Evolutionary conservation across 2,329 filamentous ascomycete species (phyloP).

Genomic region (Neonectria neomacrospora): DNA sequence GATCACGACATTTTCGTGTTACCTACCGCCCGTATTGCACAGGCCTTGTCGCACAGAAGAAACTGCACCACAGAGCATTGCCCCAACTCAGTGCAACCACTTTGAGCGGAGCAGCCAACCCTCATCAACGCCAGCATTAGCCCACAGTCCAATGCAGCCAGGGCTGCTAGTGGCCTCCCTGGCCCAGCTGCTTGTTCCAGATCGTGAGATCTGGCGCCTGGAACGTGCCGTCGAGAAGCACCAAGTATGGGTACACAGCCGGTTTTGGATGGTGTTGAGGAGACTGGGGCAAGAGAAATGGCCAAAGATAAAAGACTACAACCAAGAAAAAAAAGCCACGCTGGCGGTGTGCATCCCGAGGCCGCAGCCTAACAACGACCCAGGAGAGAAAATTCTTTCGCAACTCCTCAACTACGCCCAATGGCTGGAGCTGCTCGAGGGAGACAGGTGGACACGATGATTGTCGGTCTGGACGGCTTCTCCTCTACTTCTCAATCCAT

Average conservation of each 20-base stretch:
- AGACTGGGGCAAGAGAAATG: constrained; percentile 1
- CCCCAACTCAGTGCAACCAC: not conserved
- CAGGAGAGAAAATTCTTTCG: constrained; percentile 16
- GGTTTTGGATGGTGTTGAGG: not conserved
- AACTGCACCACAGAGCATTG: not conserved
- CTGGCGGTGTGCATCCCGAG: constrained; percentile 15
- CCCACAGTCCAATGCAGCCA: constrained; percentile 8
- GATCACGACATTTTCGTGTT: constrained; percentile 24
- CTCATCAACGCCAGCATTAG: constrained; percentile 8
- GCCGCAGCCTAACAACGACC: constrained; percentile 11
- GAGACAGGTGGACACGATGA: not conserved
- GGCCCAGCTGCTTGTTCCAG: constrained; percentile 36
- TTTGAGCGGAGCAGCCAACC: not conserved
- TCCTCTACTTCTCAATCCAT: not conserved
- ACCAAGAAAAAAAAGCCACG: constrained; percentile 30
- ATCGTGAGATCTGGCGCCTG: constrained; percentile 41
- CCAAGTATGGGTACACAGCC: constrained; percentile 1
- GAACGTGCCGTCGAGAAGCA: constrained; percentile 19
- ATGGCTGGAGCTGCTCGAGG: not conserved
- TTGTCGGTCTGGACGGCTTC: constrained; percentile 2
- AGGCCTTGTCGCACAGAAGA: not conserved
- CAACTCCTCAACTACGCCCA: constrained; percentile 2
- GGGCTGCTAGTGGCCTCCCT: constrained; percentile 29
- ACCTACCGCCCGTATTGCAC: constrained; percentile 4
- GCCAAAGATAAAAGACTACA: not conserved